Percentiles rank a stretch among this genome's conserved stretches.
phyloP scores from a whole-genome alignment of 2,329 filamentous ascomycete species.

The Colletotrichum sp. region DNA sequence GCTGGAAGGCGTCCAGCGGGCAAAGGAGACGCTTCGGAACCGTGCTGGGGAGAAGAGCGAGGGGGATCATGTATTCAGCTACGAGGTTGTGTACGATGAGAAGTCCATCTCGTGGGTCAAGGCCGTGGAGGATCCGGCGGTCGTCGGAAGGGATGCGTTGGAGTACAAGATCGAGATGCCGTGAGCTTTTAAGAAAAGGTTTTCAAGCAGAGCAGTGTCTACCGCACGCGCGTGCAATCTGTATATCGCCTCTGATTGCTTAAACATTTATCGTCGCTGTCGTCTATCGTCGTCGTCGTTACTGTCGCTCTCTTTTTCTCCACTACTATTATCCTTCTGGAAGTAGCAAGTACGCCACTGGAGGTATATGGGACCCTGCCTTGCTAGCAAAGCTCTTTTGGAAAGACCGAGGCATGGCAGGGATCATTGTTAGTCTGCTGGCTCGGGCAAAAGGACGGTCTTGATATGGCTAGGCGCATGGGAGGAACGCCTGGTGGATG shows the following conservation, averaged over 20 bases:
- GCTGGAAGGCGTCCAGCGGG: not conserved
- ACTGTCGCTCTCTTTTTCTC: not conserved
- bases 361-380: not conserved
- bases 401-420: not conserved
- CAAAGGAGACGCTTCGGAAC: not conserved
- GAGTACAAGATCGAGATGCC: conserved; percentile 7
- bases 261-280: no score
- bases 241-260: not conserved
- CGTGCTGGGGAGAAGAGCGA: not conserved
- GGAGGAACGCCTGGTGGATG: not conserved
- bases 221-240: not conserved
- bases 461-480: not conserved
- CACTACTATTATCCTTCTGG: not conserved
- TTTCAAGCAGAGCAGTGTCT: not conserved
- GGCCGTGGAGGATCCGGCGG: not conserved
- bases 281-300: not conserved
- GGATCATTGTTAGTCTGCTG: not conserved
- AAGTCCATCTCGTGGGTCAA: conserved; percentile 12
- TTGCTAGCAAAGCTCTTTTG: not conserved
- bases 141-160: not conserved
- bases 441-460: not conserved
- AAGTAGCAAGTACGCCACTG: not conserved
- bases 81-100: conserved; percentile 15
- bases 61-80: not conserved
- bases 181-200: not conserved